These are phyloP conservation scores for Stachybotrys chartarum DNA, from an alignment of 2,329 filamentous ascomycete species.

Conservation along the genomic window DNA sequence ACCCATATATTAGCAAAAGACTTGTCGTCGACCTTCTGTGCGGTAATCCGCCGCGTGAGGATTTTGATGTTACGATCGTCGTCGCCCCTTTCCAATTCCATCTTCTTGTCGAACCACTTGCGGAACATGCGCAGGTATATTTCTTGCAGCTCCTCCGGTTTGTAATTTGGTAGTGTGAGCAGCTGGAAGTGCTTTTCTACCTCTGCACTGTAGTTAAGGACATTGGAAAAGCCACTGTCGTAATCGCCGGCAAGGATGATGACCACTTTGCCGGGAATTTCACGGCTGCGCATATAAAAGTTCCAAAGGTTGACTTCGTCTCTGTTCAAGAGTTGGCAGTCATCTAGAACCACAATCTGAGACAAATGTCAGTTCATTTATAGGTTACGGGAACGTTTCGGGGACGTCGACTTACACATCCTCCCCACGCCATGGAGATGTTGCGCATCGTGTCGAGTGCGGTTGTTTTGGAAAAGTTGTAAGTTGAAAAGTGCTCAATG, in stretches of 20 bases:
- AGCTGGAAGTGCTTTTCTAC: conserved; percentile 18
- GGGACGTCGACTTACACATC: conserved; percentile 39
- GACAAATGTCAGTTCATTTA: background rate
- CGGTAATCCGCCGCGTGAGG: conserved; percentile 50
- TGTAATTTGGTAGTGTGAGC: conserved; percentile 60
- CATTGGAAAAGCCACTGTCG: conserved; percentile 49
- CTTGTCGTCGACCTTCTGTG: conserved; percentile 47
- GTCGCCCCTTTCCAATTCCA: conserved; percentile 53
- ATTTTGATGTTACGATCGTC: conserved; percentile 57
- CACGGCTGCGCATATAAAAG: conserved; percentile 14
- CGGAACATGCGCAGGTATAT: conserved; percentile 51
- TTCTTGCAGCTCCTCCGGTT: conserved; percentile 49
- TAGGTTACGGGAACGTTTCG: background rate
- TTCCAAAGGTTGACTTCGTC: conserved; percentile 19
- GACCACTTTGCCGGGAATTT: conserved; percentile 18
- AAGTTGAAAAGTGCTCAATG: conserved; percentile 17
- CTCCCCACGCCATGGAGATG: conserved; percentile 34
- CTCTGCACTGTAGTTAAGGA: conserved; percentile 47
- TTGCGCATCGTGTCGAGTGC: conserved; percentile 36
- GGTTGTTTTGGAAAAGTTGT: conserved; percentile 19
- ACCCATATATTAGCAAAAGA: conserved; percentile 67
- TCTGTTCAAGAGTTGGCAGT: conserved; percentile 19
- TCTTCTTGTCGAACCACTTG: conserved; percentile 43
- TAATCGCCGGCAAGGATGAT: conserved; percentile 19
- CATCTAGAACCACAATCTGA: conserved; percentile 20